Evolutionary conservation across 2,329 filamentous ascomycete species (phyloP).

Genomic region (Trichophyton benhamiae): DNA sequence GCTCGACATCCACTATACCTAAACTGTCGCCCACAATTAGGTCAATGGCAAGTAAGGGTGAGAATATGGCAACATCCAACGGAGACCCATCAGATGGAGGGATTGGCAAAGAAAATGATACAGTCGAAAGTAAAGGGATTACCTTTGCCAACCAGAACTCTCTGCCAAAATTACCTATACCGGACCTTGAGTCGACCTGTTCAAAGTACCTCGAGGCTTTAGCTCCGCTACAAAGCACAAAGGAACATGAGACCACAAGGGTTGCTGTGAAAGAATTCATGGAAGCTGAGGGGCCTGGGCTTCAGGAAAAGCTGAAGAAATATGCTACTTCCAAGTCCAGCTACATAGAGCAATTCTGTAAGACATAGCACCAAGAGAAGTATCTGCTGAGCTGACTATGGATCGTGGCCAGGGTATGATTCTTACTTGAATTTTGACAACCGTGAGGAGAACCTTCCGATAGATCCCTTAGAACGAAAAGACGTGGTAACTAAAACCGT

Average conservation of each 20-base stretch:
- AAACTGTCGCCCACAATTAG: not conserved
- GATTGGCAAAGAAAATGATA: not conserved
- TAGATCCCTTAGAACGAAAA: not conserved
- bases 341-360: constrained; percentile 98
- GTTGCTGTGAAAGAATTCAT: constrained; percentile 75
- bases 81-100: not conserved
- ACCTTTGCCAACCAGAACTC: constrained; percentile 84
- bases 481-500: not conserved
- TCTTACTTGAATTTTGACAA: constrained; percentile 98
- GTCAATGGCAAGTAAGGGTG: not conserved
- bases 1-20: not conserved
- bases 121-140: constrained; percentile 40
- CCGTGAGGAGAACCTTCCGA: constrained; percentile 32
- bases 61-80: not conserved
- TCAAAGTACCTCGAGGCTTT: constrained; percentile 68
- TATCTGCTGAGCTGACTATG: not conserved
- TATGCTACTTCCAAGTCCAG: constrained; percentile 86
- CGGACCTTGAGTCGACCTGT: constrained; percentile 67
- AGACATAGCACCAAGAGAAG: constrained; percentile 27
- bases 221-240: constrained; percentile 63
- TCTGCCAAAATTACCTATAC: constrained; percentile 84
- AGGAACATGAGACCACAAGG: constrained; percentile 73
- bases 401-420: constrained; percentile 66
- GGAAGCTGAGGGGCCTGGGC: constrained; percentile 61
- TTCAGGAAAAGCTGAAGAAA: constrained; percentile 80